Conservation (phyloP, 768 basidiomycete species). For the Stropharia rugosoannulata region DNA sequence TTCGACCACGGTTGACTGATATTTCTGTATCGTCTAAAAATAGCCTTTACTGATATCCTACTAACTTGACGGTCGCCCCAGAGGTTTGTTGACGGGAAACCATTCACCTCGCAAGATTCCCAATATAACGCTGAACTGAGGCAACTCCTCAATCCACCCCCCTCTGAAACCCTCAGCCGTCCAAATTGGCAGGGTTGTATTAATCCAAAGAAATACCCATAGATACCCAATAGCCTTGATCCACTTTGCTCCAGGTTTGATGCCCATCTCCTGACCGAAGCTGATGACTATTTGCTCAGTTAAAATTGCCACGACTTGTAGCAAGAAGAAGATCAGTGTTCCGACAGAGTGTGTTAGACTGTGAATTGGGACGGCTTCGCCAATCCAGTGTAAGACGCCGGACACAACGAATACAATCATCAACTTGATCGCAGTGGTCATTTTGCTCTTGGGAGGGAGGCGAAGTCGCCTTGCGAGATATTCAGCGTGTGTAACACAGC, state of each 20-base stretch:
- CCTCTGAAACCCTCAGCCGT: neutral
- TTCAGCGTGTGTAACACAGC: conserved; percentile 26
- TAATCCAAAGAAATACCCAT: conserved; percentile 2
- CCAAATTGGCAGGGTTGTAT: conserved; percentile 2
- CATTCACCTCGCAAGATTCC: conserved; percentile 9
- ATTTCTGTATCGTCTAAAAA: too few species aligned
- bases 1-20: too few species aligned
- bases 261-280: neutral
- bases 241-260: neutral
- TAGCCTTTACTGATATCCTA: too few species aligned
- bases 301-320: neutral
- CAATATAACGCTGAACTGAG: conserved; percentile 7
- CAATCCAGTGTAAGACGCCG: conserved; percentile 29
- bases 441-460: conserved; percentile 21
- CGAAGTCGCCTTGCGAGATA: conserved; percentile 22
- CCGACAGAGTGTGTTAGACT: conserved; percentile 1
- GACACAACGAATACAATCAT: conserved; percentile 35
- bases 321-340: conserved; percentile 1
- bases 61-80: too few species aligned
- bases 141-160: conserved; percentile 3
- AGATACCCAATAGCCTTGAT: neutral
- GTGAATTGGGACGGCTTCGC: conserved; percentile 1
- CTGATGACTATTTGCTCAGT: neutral
- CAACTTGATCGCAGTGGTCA: conserved; percentile 27
- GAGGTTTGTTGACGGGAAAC: neutral